Conservation (phyloP, 2,329 filamentous ascomycete genomes). For the Elsinoe perseae region DNA sequence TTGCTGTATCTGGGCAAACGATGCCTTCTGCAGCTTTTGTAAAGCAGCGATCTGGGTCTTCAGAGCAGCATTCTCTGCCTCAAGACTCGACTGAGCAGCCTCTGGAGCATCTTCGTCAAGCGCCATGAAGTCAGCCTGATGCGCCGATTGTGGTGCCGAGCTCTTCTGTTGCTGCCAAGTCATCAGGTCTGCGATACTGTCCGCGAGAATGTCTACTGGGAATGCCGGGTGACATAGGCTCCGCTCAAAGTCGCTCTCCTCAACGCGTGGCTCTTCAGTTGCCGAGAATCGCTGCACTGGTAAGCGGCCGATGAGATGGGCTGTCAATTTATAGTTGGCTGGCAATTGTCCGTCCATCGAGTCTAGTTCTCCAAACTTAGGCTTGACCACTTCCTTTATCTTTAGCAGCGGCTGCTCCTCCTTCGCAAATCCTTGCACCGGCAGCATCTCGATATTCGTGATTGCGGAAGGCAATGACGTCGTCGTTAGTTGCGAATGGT, state of each 20-base stretch:
- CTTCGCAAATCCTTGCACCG: conserved; percentile 46
- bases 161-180: conserved; percentile 17
- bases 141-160: conserved; percentile 10
- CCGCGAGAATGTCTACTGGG: conserved; percentile 30
- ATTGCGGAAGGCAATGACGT: conserved; percentile 71
- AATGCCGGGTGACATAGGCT: conserved; percentile 39
- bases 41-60: conserved; percentile 37
- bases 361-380: conserved; percentile 55
- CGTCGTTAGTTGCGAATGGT: conserved; percentile 51
- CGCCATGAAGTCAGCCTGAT: conserved; percentile 33
- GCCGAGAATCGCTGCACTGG: conserved; percentile 27
- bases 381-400: conserved; percentile 61
- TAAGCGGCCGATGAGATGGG: conserved; percentile 48
- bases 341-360: conserved; percentile 33
- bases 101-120: conserved; percentile 23
- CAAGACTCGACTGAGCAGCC: conserved; percentile 16
- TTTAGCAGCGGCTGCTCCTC: conserved; percentile 14
- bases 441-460: conserved; percentile 70
- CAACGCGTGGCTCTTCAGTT: conserved; percentile 19
- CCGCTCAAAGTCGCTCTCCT: conserved; percentile 29
- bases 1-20: conserved; percentile 38
- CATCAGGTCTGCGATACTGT: conserved; percentile 30
- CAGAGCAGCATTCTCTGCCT: conserved; percentile 26
- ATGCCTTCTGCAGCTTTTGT: conserved; percentile 39
- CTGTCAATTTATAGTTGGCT: conserved; percentile 56